Conservation (phyloP, 148 eudicot species). For the Mesembryanthemum crystallinum region DNA sequence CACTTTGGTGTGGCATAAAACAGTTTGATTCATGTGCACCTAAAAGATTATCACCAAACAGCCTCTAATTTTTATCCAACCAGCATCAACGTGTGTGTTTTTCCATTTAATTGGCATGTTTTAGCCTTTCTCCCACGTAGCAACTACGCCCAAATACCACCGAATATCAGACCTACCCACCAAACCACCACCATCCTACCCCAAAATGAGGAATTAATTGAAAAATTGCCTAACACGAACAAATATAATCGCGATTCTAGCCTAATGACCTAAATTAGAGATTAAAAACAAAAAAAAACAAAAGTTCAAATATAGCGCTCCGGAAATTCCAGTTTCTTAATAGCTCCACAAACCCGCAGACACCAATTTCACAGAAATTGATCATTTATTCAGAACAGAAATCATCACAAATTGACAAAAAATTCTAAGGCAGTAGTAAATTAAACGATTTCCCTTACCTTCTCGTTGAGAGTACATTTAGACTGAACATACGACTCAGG, state of each 20-base stretch:
- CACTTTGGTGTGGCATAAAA: neutral
- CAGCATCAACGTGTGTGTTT: too few species aligned
- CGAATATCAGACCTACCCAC: neutral
- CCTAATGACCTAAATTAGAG: neutral
- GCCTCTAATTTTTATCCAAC: too few species aligned
- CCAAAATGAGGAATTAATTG: too few species aligned
- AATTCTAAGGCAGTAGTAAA: too few species aligned
- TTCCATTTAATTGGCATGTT: too few species aligned
- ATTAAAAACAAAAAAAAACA: neutral
- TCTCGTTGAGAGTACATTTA: slow-evolving; percentile 79
- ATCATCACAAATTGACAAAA: neutral
- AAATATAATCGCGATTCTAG: too few species aligned
- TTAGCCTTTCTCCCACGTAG: too few species aligned
- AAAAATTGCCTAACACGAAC: neutral
- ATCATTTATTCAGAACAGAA: neutral
- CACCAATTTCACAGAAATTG: neutral
- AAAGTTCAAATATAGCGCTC: neutral
- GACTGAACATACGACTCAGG: slow-evolving; percentile 75
- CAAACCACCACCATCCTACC: too few species aligned
- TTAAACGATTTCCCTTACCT: slow-evolving; percentile 40
- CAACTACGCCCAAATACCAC: neutral
- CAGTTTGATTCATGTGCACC: neutral
- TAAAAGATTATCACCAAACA: too few species aligned
- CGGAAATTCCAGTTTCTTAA: neutral
- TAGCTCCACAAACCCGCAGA: neutral